phyloP scores from a whole-genome alignment of 305 asterid species.

The Fraxinus angustifolia region DNA sequence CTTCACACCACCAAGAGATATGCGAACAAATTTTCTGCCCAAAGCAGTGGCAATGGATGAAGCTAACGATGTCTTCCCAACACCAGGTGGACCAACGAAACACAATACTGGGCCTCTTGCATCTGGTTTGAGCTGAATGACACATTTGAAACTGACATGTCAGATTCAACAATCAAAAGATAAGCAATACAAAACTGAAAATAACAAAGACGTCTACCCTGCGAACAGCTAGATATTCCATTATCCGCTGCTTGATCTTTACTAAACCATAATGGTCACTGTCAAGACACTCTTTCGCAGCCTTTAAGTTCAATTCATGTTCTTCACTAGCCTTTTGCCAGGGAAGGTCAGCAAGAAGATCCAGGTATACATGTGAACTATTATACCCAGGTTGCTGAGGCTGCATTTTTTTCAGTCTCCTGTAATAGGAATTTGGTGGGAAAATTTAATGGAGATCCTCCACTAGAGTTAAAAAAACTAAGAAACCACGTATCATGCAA shows the following conservation, averaged over 20 bases:
- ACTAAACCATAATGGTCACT: slow-evolving; percentile 87
- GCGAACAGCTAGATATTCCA: slow-evolving; percentile 96
- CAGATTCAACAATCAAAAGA: slow-evolving; percentile 12
- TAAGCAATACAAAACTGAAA: slow-evolving; percentile 15
- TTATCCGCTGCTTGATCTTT: slow-evolving; percentile 94
- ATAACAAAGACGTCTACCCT: slow-evolving; percentile 53
- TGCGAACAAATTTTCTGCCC: slow-evolving; percentile 93
- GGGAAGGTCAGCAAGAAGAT: slow-evolving; percentile 95
- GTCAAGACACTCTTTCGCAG: slow-evolving; percentile 87
- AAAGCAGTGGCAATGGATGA: slow-evolving; percentile 93
- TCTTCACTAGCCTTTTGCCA: slow-evolving; percentile 94
- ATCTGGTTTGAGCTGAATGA: slow-evolving; percentile 92
- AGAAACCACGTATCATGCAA: slow-evolving; percentile 21
- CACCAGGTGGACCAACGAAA: slow-evolving; percentile 99
- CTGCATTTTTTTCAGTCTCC: slow-evolving; percentile 99
- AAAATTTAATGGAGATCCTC: slow-evolving; percentile 17
- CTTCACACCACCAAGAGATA: slow-evolving; percentile 97
- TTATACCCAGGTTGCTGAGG: slow-evolving; percentile 98
- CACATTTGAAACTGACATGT: slow-evolving; percentile 23
- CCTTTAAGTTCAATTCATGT: slow-evolving; percentile 72
- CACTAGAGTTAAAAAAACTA: neutral
- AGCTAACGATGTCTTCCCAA: slow-evolving; percentile 98
- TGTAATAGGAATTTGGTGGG: slow-evolving; percentile 38
- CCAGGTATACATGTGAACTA: slow-evolving; percentile 94
- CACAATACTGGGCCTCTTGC: slow-evolving; percentile 97